Base-by-base conservation (phyloP, 306 rosid genomes). In the Vigna reflexopilosa region DNA sequence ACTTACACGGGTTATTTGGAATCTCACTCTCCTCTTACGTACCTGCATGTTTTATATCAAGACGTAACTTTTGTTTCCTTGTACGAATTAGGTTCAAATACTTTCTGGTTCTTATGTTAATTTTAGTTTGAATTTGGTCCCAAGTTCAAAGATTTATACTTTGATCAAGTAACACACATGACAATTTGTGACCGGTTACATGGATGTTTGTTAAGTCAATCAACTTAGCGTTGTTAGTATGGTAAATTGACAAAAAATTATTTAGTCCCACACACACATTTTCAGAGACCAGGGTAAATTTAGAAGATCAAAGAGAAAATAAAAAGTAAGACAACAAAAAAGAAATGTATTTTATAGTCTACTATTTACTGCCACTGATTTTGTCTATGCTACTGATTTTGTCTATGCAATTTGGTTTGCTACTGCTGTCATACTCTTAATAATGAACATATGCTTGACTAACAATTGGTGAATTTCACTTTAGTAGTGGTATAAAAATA, bases 1-100 rank as follows among this genome's bases (percentile, higher is more conserved):
- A 26, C 86, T 86, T 64, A 40, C 30, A 52, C 67, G 47, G 30
- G 74, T 80, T 66, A 92, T 68, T 30, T 83, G 87, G 32, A 92
- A 77, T 70, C 87, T 88, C 77, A 92, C 83, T 69, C 50, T 87
- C 30, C 82, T 80, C 77, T 82, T 92, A 1, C 95, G 89, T 36
- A 84, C 78, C 97, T 92, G 87, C 85, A 77, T 11, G 67, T 48
- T 82, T 66, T 17, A 61, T 45, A 77, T 59, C 48, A 22, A 67
- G 26, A 55, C 50, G 54, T 3, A 19, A 22, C 68, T 9, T 49
- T 57, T 24, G 3, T 24, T 30, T 54, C 12, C 11, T 38, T n/a
- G 15, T n/a, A 30, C 6, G 2, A 49, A 57, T 13, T 20, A 44
- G 59, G 59, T 24, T 17, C 22, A 54, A 19, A 17, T 54, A 54